Evolutionary conservation across 2,329 filamentous ascomycete genomes (phyloP).

Genomic region (Colletotrichum siamense): DNA sequence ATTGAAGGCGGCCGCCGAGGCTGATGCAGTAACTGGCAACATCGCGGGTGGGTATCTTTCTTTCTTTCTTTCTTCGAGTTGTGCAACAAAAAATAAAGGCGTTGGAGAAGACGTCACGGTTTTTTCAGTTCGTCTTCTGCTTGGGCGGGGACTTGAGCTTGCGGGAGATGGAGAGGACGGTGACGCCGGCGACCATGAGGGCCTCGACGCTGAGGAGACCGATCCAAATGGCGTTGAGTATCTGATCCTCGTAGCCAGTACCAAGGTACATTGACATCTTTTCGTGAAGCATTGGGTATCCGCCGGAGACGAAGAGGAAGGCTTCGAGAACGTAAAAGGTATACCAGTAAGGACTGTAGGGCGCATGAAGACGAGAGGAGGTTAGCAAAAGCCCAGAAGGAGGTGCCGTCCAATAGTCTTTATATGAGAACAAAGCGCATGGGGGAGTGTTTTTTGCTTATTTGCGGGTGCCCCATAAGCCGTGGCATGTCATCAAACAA

Average conservation of each 20-base stretch:
- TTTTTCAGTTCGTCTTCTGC: constrained; percentile 12
- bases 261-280: constrained; percentile 31
- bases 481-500: neutral
- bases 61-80: neutral
- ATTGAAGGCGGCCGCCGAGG: neutral
- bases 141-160: constrained; percentile 24
- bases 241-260: constrained; percentile 38
- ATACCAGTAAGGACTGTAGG: constrained; percentile 24
- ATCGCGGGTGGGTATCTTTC: neutral
- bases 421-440: neutral
- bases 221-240: constrained; percentile 54
- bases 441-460: neutral
- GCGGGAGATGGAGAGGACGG: constrained; percentile 34
- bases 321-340: constrained; percentile 25
- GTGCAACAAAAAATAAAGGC: neutral
- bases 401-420: neutral
- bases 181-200: constrained; percentile 47
- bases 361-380: neutral
- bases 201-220: constrained; percentile 51
- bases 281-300: constrained; percentile 30
- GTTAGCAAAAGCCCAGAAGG: neutral
- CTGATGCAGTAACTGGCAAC: neutral
- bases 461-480: neutral
- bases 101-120: neutral
- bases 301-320: constrained; percentile 22